Evolutionary conservation across 805 yeast species (phyloP), one percentile per base, ranked within the genome.

Genomic region (Lipomyces sp.): DNA sequence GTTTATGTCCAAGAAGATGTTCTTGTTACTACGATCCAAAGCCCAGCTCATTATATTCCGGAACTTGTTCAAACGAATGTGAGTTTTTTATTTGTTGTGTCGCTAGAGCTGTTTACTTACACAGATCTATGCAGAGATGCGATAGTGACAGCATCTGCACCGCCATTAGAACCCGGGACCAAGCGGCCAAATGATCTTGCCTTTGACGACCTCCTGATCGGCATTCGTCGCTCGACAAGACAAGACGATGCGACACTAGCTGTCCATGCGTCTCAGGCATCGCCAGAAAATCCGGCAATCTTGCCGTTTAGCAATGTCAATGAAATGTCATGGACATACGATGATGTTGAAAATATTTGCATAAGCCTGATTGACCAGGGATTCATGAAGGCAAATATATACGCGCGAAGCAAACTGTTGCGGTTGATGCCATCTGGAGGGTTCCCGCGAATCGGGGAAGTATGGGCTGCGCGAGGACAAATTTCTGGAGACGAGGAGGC

Each of bases 341-440:
- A 72, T 13, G 69, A 70, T 11, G 72, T 78, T 2, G 82, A 80
- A 63, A 70, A 73, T 55, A 67, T 77, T 11, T 74, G 77, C 63
- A 73, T 74, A 7, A 69, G 75, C 55, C 73, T 80, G 33, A 75
- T 77, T 13, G 72, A 75, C 50, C 76, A 72, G 54, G 80, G 80
- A 7, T 73, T 73, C 59, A 65, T 80, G 65, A 77, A 73, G 57
- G 82, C 78, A n/a, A 77, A 77, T 34, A 66, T 80, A 15, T 72
- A 70, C 59, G 57, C 71, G 10, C 65, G 74, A 11, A 63, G 68
- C 37, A 50, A 51, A 50, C 33, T 69, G n/a, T 57, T 69, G 11
- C 35, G 71, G 37, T 45, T 65, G 42, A 59, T 57, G 64, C 69
- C 66, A 24, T 53, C 66, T 2, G 70, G 67, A 7, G 67, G 65